Percentiles rank a stretch among this genome's conserved stretches.
phyloP scores from a whole-genome alignment of 305 asterid species.

The Fraxinus dipetala region DNA sequence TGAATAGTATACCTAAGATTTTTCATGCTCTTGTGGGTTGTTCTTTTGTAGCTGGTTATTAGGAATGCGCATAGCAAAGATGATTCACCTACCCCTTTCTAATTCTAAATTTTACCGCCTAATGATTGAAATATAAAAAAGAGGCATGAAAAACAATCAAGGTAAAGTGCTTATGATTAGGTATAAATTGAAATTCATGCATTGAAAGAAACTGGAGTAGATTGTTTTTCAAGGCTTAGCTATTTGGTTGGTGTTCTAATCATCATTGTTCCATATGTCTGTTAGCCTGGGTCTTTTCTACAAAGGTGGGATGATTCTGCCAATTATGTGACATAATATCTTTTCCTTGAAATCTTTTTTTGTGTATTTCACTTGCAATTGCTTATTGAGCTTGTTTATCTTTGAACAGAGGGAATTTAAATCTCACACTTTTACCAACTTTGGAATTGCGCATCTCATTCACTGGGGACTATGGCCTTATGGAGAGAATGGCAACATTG shows the following conservation, averaged over 20 bases:
- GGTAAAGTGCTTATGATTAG: neutral
- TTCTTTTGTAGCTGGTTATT: neutral
- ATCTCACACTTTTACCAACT: conserved; percentile 74
- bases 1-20: neutral
- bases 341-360: neutral
- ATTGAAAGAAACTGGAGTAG: conserved; percentile 3
- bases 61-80: neutral
- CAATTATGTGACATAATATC: neutral
- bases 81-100: neutral
- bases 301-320: neutral
- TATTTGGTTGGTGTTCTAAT: neutral
- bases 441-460: conserved; percentile 80
- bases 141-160: neutral
- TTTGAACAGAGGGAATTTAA: conserved; percentile 76
- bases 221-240: conserved; percentile 1
- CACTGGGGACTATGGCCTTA: conserved; percentile 75
- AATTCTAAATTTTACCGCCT: neutral
- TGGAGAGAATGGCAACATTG: conserved; percentile 63
- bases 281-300: conserved; percentile 10
- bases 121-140: neutral
- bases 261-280: neutral
- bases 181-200: neutral
- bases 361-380: conserved; percentile 10
- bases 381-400: conserved; percentile 26
- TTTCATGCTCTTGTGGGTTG: neutral